A percentile compares a stretch with the other conserved stretches of the same genome.
Conservation (phyloP, 169 alveolate genomes). For the Plasmodium berghei region DNA sequence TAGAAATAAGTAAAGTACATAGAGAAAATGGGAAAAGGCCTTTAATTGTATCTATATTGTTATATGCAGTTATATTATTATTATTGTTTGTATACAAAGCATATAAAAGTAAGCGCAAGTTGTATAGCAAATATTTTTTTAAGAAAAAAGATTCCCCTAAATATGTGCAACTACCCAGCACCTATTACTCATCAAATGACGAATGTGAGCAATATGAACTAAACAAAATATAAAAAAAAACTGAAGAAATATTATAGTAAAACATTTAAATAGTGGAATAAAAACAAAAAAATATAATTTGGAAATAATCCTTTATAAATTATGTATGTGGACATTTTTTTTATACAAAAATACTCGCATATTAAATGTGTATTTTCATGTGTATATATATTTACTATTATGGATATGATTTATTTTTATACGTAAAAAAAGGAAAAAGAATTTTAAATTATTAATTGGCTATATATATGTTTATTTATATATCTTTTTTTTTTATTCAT, state of each 20-base stretch:
- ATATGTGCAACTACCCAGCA: conserved; percentile 66
- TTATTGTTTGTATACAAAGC: conserved; percentile 68
- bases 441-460: conserved; percentile 28
- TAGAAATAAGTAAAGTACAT: conserved; percentile 44
- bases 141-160: conserved; percentile 59
- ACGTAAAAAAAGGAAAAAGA: conserved; percentile 3
- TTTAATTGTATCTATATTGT: conserved; percentile 57
- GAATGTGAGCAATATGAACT: conserved; percentile 74
- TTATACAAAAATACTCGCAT: background rate
- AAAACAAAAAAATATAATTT: background rate
- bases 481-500: background rate
- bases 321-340: background rate
- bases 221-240: conserved; percentile 26
- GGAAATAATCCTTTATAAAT: background rate
- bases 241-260: background rate
- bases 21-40: conserved; percentile 76
- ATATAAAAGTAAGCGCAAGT: conserved; percentile 56
- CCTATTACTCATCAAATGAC: conserved; percentile 57
- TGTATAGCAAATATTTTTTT: conserved; percentile 68
- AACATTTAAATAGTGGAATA: background rate
- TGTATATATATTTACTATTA: background rate
- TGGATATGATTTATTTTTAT: background rate
- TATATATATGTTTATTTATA: conserved; percentile 2
- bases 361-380: background rate
- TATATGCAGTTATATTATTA: conserved; percentile 50